Conservation (phyloP, 768 basidiomycete genomes). For the Amanita pseudoporphyria region DNA sequence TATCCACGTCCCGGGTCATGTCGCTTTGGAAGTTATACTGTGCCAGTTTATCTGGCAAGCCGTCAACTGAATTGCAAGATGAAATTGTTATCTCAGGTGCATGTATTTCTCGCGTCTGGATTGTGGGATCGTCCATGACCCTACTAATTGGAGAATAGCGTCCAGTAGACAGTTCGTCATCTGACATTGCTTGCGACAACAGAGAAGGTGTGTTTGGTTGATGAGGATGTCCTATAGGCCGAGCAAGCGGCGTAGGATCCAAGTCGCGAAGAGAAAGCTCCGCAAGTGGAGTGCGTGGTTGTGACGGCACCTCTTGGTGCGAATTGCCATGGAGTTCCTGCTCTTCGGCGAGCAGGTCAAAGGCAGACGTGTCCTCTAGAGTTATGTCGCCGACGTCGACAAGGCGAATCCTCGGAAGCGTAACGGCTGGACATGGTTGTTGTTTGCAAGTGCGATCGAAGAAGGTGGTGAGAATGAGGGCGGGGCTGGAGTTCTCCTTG, state of each 20-base stretch:
- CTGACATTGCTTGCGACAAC: background rate
- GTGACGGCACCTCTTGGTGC: slow-evolving; percentile 15
- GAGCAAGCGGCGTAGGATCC: slow-evolving; percentile 26
- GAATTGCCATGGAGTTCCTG: slow-evolving; percentile 27
- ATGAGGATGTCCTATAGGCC: slow-evolving; percentile 9
- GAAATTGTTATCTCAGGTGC: background rate
- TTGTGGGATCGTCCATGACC: background rate
- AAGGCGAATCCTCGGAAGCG: slow-evolving; percentile 29
- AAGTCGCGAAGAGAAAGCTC: slow-evolving; percentile 22
- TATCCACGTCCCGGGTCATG: background rate
- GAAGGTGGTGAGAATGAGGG: slow-evolving; percentile 24
- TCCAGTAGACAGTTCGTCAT: background rate
- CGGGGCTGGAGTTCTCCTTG: slow-evolving; percentile 35
- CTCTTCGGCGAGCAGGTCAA: slow-evolving; percentile 23
- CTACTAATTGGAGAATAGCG: background rate
- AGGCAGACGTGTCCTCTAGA: slow-evolving; percentile 24
- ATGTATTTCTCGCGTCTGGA: background rate
- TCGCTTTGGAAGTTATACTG: no score
- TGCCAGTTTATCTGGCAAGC: no score
- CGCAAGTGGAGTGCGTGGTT: slow-evolving; percentile 27
- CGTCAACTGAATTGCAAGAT: background rate
- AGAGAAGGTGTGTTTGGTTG: background rate
- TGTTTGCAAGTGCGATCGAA: slow-evolving; percentile 23
- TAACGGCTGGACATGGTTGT: slow-evolving; percentile 15
- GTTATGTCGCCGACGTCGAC: slow-evolving; percentile 44